These are phyloP conservation scores for Flaveria robusta DNA, from an alignment of 129 eudicot species.

Conservation along the genomic window DNA sequence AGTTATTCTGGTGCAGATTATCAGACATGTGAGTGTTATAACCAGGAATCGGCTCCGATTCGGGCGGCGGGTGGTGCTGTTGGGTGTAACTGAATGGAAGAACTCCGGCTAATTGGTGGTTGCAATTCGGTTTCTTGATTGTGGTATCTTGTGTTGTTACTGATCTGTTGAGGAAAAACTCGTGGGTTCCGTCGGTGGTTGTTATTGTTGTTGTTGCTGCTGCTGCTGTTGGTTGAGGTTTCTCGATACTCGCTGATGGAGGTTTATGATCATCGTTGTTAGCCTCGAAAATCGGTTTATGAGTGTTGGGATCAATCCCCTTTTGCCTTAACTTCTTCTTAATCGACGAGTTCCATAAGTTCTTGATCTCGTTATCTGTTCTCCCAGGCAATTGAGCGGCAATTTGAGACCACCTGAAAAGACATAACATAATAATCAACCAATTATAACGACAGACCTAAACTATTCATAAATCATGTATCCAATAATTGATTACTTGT, in stretches of 20 bases:
- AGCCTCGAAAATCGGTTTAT: conserved; percentile 57
- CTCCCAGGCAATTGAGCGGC: conserved; percentile 44
- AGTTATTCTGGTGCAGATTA: conserved; percentile 25
- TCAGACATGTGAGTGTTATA: conserved; percentile 2
- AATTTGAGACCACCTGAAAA: conserved; percentile 75
- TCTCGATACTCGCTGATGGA: not conserved
- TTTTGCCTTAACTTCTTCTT: conserved; percentile 76
- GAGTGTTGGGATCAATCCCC: conserved; percentile 81
- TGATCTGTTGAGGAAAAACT: conserved; percentile 62
- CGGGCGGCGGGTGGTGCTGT: conserved; percentile 23
- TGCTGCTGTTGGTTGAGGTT: too few species aligned
- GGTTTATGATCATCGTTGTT: conserved; percentile 26
- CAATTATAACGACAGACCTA: too few species aligned
- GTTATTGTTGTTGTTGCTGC: not conserved
- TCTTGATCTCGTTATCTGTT: conserved; percentile 18
- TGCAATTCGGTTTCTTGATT: conserved; percentile 35
- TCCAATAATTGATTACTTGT: conserved; percentile 47
- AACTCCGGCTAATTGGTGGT: conserved; percentile 20
- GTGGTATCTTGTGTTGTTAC: conserved; percentile 43
- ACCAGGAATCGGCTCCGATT: not conserved
- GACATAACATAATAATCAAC: not conserved
- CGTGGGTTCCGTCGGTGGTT: conserved; percentile 52
- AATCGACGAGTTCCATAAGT: conserved; percentile 76
- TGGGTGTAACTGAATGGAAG: conserved; percentile 38
- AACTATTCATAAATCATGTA: too few species aligned